These are phyloP conservation scores for Ceriops decandra DNA, from an alignment of 345 rosid genomes.

Conservation along the genomic window DNA sequence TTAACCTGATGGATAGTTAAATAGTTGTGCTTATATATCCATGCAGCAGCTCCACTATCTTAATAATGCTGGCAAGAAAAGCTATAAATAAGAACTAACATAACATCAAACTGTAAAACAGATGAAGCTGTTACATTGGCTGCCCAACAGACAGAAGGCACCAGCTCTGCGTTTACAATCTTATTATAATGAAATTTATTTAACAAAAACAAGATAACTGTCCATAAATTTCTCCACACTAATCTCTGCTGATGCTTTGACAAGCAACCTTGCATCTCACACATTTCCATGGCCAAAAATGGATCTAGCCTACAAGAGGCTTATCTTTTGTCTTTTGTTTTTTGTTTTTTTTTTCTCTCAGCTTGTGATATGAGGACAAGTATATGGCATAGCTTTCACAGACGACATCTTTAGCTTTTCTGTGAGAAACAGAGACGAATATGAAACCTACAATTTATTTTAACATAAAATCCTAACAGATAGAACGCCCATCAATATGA, in stretches of 20 bases:
- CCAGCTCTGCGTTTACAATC: too few relatives aligned
- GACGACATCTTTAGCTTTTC: background rate
- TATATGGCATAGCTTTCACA: background rate
- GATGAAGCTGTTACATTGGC: background rate
- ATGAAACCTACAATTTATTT: background rate
- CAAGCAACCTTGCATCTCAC: background rate
- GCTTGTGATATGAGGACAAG: background rate
- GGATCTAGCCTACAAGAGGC: background rate
- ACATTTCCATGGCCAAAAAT: conserved; percentile 1
- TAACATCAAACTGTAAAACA: background rate
- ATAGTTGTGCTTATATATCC: too few relatives aligned
- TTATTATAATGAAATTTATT: background rate
- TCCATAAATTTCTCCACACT: background rate
- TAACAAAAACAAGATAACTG: background rate
- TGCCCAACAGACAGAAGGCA: background rate
- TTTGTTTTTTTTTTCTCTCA: background rate
- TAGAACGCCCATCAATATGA: too few relatives aligned
- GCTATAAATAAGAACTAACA: too few relatives aligned
- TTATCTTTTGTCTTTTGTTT: background rate
- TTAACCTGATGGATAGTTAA: too few relatives aligned
- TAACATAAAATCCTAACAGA: background rate
- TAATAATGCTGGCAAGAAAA: too few relatives aligned
- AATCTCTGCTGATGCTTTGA: background rate
- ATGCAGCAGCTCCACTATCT: too few relatives aligned
- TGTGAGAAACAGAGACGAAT: background rate